phyloP scores from a whole-genome alignment of 1,284 basidiomycete genomes.

The Vanrija humicola region DNA sequence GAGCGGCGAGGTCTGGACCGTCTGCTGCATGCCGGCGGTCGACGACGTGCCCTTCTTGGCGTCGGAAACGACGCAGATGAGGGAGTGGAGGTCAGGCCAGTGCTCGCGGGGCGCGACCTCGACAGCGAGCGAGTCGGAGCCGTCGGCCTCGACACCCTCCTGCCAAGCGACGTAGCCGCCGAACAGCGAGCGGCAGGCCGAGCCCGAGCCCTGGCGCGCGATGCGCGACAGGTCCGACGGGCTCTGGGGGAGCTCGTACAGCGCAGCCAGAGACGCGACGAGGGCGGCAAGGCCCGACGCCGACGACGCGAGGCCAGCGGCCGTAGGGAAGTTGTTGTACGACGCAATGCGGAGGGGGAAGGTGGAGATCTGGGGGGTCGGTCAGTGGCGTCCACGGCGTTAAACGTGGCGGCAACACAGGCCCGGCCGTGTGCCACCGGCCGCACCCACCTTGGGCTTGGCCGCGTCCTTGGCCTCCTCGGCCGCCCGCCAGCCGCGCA shows the following conservation, averaged over 20 bases:
- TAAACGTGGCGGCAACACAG: background rate
- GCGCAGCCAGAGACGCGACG: conserved; percentile 77
- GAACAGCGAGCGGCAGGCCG: conserved; percentile 94
- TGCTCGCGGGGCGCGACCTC: conserved; percentile 79
- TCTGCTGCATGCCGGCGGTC: conserved; percentile 95
- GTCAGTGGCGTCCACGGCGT: too few relatives aligned
- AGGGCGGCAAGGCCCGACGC: conserved; percentile 96
- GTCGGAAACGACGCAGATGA: conserved; percentile 96
- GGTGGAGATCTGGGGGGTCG: conserved; percentile 59
- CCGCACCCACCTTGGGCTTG: conserved; percentile 60
- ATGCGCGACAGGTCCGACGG: conserved; percentile 78
- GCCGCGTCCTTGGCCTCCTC: conserved; percentile 66
- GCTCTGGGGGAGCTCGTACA: conserved; percentile 74
- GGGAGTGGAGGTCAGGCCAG: conserved; percentile 94
- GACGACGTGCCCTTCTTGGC: conserved; percentile 95
- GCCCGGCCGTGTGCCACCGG: background rate
- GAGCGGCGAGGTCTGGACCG: conserved; percentile 84
- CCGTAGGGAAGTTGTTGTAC: conserved; percentile 98
- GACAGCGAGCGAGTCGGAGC: conserved; percentile 82
- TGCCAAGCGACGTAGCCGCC: conserved; percentile 98
- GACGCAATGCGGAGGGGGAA: conserved; percentile 82
- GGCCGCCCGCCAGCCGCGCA: conserved; percentile 70
- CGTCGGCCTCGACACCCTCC: conserved; percentile 64
- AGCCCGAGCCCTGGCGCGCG: conserved; percentile 94
- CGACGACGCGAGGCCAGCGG: conserved; percentile 94